Evolutionary conservation across 768 basidiomycete species (phyloP).

Genomic region (Hericium coralloides): DNA sequence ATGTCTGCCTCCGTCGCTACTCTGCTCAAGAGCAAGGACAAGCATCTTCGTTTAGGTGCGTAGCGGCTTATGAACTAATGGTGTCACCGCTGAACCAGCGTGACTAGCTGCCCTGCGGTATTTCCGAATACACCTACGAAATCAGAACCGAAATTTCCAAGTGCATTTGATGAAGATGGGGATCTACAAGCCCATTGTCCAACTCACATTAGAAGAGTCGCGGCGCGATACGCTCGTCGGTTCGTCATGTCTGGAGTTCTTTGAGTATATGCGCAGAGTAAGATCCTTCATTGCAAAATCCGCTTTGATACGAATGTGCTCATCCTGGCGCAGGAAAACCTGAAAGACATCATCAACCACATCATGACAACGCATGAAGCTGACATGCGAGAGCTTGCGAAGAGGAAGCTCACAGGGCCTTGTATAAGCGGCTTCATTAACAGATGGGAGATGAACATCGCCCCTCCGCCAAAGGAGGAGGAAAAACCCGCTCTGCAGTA

Average conservation of each 20-base stretch:
- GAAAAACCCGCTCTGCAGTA: constrained; percentile 33
- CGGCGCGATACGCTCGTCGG: constrained; percentile 85
- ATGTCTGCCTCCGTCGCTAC: constrained; percentile 68
- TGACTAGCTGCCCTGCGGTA: constrained; percentile 80
- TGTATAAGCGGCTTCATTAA: constrained; percentile 67
- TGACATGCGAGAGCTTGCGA: constrained; percentile 53
- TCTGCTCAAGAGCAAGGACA: constrained; percentile 75
- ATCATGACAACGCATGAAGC: constrained; percentile 74
- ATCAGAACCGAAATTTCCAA: constrained; percentile 70
- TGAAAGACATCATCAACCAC: constrained; percentile 76
- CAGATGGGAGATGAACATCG: constrained; percentile 89
- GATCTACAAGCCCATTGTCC: constrained; percentile 73
- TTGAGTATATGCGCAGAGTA: constrained; percentile 86
- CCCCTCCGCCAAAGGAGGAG: constrained; percentile 52
- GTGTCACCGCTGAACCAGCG: not conserved
- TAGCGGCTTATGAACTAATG: constrained; percentile 6
- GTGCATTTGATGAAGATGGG: constrained; percentile 78
- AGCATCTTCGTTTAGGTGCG: constrained; percentile 87
- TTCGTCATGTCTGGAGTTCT: constrained; percentile 93
- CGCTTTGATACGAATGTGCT: constrained; percentile 3
- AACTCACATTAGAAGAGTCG: constrained; percentile 77
- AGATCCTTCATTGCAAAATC: constrained; percentile 2
- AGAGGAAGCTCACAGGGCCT: constrained; percentile 49
- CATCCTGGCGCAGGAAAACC: constrained; percentile 55
- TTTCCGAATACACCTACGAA: constrained; percentile 77